These are phyloP conservation scores for Albizia julibrissin DNA, from an alignment of 306 rosid genomes.

Conservation along the genomic window DNA sequence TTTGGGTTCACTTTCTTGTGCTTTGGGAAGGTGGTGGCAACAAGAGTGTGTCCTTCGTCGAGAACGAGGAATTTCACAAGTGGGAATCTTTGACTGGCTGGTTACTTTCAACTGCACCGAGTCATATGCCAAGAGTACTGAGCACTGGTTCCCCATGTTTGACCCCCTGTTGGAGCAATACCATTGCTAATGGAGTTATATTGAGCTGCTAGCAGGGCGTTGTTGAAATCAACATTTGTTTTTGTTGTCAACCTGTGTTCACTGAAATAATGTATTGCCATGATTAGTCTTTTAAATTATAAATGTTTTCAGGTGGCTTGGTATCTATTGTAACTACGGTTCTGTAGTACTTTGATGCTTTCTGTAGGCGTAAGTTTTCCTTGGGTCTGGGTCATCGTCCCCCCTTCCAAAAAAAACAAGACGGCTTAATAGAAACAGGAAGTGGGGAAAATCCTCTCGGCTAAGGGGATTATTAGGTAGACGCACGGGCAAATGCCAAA, in stretches of 20 bases:
- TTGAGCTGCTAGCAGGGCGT: neutral
- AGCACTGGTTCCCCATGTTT: neutral
- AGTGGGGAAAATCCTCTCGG: no score
- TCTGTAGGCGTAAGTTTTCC: neutral
- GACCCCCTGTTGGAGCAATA: neutral
- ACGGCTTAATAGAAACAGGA: no score
- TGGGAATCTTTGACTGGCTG: neutral
- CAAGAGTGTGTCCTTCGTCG: neutral
- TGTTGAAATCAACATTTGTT: neutral
- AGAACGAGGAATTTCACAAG: constrained; percentile 8
- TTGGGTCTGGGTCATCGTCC: neutral
- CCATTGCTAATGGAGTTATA: neutral
- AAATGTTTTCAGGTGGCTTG: neutral
- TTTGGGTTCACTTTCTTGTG: constrained; percentile 18
- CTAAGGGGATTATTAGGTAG: no score
- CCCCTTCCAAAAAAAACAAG: neutral
- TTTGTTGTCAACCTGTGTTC: neutral
- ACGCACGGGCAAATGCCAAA: no score
- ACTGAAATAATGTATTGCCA: neutral
- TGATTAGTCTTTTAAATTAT: neutral
- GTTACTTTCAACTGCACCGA: neutral
- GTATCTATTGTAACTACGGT: neutral
- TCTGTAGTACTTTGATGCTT: no score
- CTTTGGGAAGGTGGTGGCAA: constrained; percentile 13
- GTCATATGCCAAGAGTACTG: neutral